Percentiles rank a stretch among this genome's conserved stretches.
Evolutionary conservation across 306 rosid species (phyloP).

Genomic region (Ormosia semicastrata): DNA sequence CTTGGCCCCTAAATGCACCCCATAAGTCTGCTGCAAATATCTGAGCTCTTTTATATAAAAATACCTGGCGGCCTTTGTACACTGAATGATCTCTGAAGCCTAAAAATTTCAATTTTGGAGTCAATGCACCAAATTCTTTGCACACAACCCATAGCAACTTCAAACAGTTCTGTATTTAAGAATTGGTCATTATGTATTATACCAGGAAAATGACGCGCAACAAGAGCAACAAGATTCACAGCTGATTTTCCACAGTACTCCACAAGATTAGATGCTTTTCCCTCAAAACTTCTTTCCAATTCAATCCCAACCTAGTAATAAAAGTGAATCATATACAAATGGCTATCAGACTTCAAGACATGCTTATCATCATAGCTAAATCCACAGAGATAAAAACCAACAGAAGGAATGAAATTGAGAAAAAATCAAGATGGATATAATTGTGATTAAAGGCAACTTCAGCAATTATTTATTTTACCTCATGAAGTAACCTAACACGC

Average conservation of each 20-base stretch:
- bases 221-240: conserved; percentile 77
- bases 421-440: not conserved
- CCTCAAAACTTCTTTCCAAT: conserved; percentile 75
- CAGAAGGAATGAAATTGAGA: not conserved
- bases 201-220: conserved; percentile 96
- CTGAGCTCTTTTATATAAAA: conserved; percentile 96
- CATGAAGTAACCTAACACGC: conserved; percentile 85
- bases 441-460: conserved; percentile 7
- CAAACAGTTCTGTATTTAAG: not conserved
- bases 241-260: conserved; percentile 89
- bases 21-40: conserved; percentile 92
- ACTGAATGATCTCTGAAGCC: conserved; percentile 93
- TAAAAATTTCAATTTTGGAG: conserved; percentile 34
- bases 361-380: conserved; percentile 8
- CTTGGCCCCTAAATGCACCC: conserved; percentile 81
- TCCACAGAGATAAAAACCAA: not conserved
- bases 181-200: not conserved
- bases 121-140: conserved; percentile 28
- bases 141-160: not conserved
- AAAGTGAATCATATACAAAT: not conserved
- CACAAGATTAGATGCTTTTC: conserved; percentile 81
- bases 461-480: conserved; percentile 47
- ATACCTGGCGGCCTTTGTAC: conserved; percentile 91
- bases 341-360: conserved; percentile 1
- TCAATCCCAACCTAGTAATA: conserved; percentile 65